phyloP scores from a whole-genome alignment of 2,329 filamentous ascomycete species.

The Raffaelea deltoideospora region DNA sequence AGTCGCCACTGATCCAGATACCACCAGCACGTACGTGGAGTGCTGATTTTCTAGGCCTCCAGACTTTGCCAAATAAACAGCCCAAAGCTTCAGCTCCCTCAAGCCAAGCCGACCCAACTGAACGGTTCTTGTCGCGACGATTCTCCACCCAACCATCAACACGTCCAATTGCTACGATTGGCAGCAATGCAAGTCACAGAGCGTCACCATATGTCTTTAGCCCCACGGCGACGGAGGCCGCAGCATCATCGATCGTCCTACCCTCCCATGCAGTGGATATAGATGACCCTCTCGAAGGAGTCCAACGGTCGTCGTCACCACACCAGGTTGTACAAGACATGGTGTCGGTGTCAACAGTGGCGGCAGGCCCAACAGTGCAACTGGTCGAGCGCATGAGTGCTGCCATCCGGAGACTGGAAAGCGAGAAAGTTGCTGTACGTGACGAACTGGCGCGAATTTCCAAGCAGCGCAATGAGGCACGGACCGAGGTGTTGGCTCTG shows the following conservation, averaged over 20 bases:
- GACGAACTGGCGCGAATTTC: slow-evolving; percentile 73
- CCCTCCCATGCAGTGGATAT: slow-evolving; percentile 5
- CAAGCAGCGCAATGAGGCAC: slow-evolving; percentile 78
- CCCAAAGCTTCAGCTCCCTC: slow-evolving; percentile 34
- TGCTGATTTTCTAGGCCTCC: slow-evolving; percentile 35
- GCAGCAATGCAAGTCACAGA: slow-evolving; percentile 7
- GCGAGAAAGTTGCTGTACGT: slow-evolving; percentile 74
- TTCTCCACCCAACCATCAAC: slow-evolving; percentile 31
- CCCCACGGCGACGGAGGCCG: slow-evolving; percentile 11
- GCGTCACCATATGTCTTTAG: slow-evolving; percentile 24
- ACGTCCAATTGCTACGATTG: slow-evolving; percentile 25
- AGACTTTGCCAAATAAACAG: slow-evolving; percentile 22
- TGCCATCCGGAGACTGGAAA: slow-evolving; percentile 78
- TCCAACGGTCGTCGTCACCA: slow-evolving; percentile 42
- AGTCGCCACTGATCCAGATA: slow-evolving; percentile 36
- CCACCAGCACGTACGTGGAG: slow-evolving; percentile 33
- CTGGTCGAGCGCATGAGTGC: slow-evolving; percentile 93
- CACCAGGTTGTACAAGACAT: slow-evolving; percentile 58
- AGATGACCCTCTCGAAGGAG: slow-evolving; percentile 34
- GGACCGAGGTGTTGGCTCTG: slow-evolving; percentile 76
- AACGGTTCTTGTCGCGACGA: slow-evolving; percentile 26
- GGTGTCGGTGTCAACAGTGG: slow-evolving; percentile 77
- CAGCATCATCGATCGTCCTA: not conserved
- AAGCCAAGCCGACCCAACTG: slow-evolving; percentile 30
- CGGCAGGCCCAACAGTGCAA: slow-evolving; percentile 83